Conservation (phyloP, 1,139 yeast species). For the Geotrichum europaeum region DNA sequence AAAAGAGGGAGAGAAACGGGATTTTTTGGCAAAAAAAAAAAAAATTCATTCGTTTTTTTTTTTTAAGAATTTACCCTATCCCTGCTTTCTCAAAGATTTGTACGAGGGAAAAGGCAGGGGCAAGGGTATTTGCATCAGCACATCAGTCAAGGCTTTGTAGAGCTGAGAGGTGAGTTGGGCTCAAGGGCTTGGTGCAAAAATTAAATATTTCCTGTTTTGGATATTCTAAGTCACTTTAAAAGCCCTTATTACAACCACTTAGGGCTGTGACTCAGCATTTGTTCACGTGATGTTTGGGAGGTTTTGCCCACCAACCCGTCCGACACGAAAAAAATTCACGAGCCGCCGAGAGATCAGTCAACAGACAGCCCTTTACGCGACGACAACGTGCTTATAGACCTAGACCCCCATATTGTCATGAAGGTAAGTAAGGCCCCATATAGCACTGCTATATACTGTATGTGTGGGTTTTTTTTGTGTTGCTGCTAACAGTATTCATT, state of each 20-base stretch:
- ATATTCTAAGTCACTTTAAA: slow-evolving; percentile 4
- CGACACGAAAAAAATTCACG: neutral
- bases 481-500: neutral
- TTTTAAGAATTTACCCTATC: neutral
- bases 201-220: slow-evolving; percentile 1
- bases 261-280: slow-evolving; percentile 12
- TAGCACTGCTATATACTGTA: neutral
- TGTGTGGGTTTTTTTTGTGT: too few species aligned
- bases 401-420: slow-evolving; percentile 2
- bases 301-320: neutral
- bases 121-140: neutral
- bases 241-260: neutral
- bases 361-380: neutral
- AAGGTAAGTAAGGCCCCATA: slow-evolving; percentile 3
- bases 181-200: too few species aligned
- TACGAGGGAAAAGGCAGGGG: neutral
- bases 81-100: neutral
- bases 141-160: neutral
- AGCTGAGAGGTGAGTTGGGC: too few species aligned
- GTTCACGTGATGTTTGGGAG: slow-evolving; percentile 1
- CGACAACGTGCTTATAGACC: neutral
- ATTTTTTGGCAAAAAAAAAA: neutral
- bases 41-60: neutral
- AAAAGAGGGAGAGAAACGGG: slow-evolving; percentile 2
- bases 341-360: neutral